Evolutionary conservation across 106 monocot genomes (phyloP).

Genomic region (Acanthochlamys bracteata): DNA sequence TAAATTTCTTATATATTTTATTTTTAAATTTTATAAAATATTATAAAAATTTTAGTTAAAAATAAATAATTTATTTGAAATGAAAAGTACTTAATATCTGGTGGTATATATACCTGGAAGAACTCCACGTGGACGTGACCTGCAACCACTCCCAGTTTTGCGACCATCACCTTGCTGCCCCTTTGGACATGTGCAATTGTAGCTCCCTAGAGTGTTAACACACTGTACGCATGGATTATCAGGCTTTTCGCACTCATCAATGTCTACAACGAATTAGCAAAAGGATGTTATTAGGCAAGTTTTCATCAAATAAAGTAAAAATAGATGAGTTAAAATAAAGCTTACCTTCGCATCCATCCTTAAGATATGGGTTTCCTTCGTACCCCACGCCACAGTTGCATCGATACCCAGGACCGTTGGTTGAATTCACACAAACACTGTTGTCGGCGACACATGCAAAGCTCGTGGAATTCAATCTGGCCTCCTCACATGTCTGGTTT

Average conservation of each 20-base stretch:
- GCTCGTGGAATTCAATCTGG: background rate
- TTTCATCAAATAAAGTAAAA: background rate
- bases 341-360: slow-evolving; percentile 39
- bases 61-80: too few relatives aligned
- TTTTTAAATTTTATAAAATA: too few relatives aligned
- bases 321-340: background rate
- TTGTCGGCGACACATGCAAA: slow-evolving; percentile 12
- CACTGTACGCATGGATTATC: slow-evolving; percentile 4
- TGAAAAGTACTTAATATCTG: too few relatives aligned
- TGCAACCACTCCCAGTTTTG: background rate
- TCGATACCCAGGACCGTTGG: slow-evolving; percentile 17
- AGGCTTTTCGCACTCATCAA: background rate
- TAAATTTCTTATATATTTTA: too few relatives aligned
- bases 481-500: slow-evolving; percentile 1
- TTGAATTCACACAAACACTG: slow-evolving; percentile 5
- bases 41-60: too few relatives aligned
- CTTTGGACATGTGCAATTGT: background rate
- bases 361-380: slow-evolving; percentile 46
- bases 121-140: too few relatives aligned
- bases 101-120: background rate
- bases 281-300: background rate
- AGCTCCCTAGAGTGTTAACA: background rate
- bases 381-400: slow-evolving; percentile 41
- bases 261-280: background rate
- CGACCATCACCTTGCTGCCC: background rate